Base-by-base conservation (phyloP, 768 basidiomycete genomes). In the Suillus weaverae region DNA sequence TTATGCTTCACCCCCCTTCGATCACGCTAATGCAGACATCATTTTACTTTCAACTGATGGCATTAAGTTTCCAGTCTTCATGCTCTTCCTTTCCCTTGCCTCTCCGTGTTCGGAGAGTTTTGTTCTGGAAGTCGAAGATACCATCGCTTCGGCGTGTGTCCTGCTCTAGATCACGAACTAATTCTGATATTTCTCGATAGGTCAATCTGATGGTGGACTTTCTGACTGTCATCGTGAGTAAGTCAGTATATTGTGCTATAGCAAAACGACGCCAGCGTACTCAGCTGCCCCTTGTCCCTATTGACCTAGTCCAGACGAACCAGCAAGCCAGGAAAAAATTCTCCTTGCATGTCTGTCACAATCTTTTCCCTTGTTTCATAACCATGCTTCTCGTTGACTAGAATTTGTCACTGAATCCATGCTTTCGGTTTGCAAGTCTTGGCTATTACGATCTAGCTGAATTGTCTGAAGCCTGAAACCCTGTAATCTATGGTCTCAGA, bases 21-120 rank as follows among this genome's bases (percentile, higher is more conserved):
- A 71, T 56, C 70, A 76, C 38, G 44, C 60, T 14, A 67, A 71
- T 38, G 67, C 62, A 5, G 68, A 74, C 35, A 33, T 76, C 41
- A 69, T 75, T 33, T 39, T 76, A 11, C 74, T 67, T 7, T 71
- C 72, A 22, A 70, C 68, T 6, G 74, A 76, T 66, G 66, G 68
- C 9, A 57, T 76, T 43, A 70, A 80, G 60, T 70, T 79, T 55
- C 70, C 67, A 11, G 60, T 76, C 14, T 76, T 78, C 67, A 77
- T 69, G 20, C 64, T 70, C 6, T 72, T 79, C 46, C 75, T 79
- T 22, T 69, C 71, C 14, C 70, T 77, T 20, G 70, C 78, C 0
- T 80, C 79, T 13, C 70, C 76, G 0, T 70, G 26, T 66, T 73
- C n/a, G n/a, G n/a, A n/a, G n/a, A n/a, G n/a, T 35, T n/a, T 63